Evolutionary conservation across 129 eudicot species (phyloP).

Genomic region (Silybum marianum): DNA sequence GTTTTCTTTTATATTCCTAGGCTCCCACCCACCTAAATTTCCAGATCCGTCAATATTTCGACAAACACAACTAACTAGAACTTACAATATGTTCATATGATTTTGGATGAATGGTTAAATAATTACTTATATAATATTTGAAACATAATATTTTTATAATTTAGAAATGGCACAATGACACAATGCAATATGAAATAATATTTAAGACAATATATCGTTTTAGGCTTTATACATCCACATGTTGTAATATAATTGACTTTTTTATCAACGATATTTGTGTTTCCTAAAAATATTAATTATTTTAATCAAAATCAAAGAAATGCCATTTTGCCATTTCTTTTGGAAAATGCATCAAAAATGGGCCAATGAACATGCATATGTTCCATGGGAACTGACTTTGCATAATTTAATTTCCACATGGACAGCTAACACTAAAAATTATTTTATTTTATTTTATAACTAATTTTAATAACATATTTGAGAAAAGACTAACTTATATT

Average conservation of each 20-base stretch:
- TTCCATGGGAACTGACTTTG: constrained; percentile 25
- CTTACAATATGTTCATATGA: no score
- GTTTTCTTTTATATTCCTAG: no score
- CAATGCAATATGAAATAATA: no score
- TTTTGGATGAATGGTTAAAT: no score
- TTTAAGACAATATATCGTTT: background rate
- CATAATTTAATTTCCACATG: constrained; percentile 30
- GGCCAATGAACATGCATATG: constrained; percentile 41
- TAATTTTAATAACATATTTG: background rate
- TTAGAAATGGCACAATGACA: background rate
- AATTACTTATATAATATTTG: no score
- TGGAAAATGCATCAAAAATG: constrained; percentile 23
- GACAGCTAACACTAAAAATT: constrained; percentile 21
- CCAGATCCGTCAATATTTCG: no score
- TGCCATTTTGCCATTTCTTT: background rate
- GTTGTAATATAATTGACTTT: no score
- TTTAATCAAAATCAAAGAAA: background rate
- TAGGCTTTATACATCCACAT: no score
- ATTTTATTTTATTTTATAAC: background rate
- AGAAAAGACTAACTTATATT: no score
- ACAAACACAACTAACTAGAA: no score
- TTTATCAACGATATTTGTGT: background rate
- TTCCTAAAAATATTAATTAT: background rate
- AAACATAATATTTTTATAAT: no score
- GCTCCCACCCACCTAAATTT: no score